Conservation (phyloP, 2,329 filamentous ascomycete genomes). For the Aspergillus persii region DNA sequence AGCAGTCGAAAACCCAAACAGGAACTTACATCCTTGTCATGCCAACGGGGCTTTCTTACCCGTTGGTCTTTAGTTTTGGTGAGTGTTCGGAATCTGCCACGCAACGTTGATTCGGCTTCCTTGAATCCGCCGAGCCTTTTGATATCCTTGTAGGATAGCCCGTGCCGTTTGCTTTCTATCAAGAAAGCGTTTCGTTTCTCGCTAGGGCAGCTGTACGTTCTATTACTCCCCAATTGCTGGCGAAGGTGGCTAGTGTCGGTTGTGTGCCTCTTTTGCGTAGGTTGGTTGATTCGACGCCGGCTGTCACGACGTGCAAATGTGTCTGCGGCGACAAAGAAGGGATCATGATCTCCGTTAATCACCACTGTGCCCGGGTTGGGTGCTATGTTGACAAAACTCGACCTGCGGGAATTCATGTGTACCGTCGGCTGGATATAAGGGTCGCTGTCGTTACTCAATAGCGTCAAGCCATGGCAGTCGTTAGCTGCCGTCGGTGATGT, state of each 20-base stretch:
- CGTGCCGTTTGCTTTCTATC: slow-evolving; percentile 40
- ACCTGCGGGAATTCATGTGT: neutral
- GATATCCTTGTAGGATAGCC: slow-evolving; percentile 49
- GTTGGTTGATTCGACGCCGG: neutral
- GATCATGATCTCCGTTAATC: neutral
- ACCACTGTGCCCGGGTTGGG: neutral
- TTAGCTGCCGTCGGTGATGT: neutral
- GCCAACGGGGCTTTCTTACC: slow-evolving; percentile 47
- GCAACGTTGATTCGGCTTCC: slow-evolving; percentile 49
- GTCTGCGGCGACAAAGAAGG: neutral
- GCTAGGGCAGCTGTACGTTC: slow-evolving; percentile 13
- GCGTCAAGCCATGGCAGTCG: slow-evolving; percentile 6
- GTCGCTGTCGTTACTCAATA: neutral
- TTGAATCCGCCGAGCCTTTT: slow-evolving; percentile 42
- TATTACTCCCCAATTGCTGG: slow-evolving; percentile 2
- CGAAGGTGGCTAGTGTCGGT: neutral
- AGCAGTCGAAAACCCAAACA: neutral
- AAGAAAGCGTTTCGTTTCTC: slow-evolving; percentile 39
- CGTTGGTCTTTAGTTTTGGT: slow-evolving; percentile 47
- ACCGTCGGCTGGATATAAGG: slow-evolving; percentile 3
- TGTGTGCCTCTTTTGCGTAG: neutral
- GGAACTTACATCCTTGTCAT: slow-evolving; percentile 41
- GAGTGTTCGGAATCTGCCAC: slow-evolving; percentile 46
- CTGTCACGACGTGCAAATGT: neutral
- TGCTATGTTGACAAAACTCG: neutral